These are phyloP conservation scores for Diplodia mutila DNA, from an alignment of 2,329 filamentous ascomycete genomes.

Conservation along the genomic window DNA sequence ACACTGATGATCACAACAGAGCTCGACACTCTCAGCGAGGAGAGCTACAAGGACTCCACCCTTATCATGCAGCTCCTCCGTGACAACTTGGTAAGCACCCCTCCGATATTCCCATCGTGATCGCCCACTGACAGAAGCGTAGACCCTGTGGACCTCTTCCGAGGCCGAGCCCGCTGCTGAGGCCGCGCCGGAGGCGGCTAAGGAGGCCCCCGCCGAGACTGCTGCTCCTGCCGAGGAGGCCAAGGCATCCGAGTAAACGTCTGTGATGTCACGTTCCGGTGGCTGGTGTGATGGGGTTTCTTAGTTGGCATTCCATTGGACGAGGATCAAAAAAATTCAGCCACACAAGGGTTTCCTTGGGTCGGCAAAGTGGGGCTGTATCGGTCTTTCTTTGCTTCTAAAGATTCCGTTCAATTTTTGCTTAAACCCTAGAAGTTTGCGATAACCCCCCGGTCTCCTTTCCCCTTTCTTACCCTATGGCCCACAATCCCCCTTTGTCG, in stretches of 20 bases:
- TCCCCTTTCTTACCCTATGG: slow-evolving; percentile 22
- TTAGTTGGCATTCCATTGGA: slow-evolving; percentile 26
- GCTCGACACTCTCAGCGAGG: slow-evolving; percentile 95
- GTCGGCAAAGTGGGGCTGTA: slow-evolving; percentile 26
- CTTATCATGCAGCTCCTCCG: slow-evolving; percentile 99
- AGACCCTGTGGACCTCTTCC: slow-evolving; percentile 93
- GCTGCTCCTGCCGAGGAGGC: slow-evolving; percentile 29
- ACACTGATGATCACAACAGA: slow-evolving; percentile 51
- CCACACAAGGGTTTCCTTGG: slow-evolving; percentile 24
- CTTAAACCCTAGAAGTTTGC: slow-evolving; percentile 27
- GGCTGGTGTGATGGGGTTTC: slow-evolving; percentile 23
- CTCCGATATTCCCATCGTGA: neutral
- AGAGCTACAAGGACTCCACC: slow-evolving; percentile 98
- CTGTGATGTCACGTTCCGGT: slow-evolving; percentile 16
- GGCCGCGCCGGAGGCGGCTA: slow-evolving; percentile 49
- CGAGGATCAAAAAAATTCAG: slow-evolving; percentile 26
- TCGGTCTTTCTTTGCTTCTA: slow-evolving; percentile 27
- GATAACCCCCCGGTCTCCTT: slow-evolving; percentile 17
- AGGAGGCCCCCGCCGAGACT: slow-evolving; percentile 54
- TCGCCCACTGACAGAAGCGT: slow-evolving; percentile 18
- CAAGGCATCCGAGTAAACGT: slow-evolving; percentile 26
- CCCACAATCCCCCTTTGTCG: slow-evolving; percentile 24
- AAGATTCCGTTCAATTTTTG: slow-evolving; percentile 27
- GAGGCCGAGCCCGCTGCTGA: slow-evolving; percentile 71
- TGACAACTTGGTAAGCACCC: slow-evolving; percentile 71